A percentile compares a stretch with the other conserved stretches of the same genome.
These are phyloP conservation scores for Sarocladium oryzae DNA, from an alignment of 2,329 filamentous ascomycete genomes.

Conservation along the genomic window DNA sequence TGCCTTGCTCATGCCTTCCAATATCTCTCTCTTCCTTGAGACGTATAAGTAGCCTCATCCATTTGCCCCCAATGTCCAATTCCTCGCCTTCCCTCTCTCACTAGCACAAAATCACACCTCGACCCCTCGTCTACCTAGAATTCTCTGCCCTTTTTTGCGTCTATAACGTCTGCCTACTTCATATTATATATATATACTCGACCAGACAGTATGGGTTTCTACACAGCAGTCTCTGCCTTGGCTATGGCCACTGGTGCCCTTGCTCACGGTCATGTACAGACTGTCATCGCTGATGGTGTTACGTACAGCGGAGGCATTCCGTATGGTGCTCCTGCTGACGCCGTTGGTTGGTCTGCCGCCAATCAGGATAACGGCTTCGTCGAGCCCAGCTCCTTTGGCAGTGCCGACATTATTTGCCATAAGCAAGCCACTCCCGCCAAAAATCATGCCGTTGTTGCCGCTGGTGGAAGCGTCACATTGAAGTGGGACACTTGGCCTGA, in stretches of 20 bases:
- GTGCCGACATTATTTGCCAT: conserved; percentile 43
- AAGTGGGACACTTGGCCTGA: conserved; percentile 63
- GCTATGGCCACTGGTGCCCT: conserved; percentile 19
- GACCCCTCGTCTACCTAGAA: no score
- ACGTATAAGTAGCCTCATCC: not conserved
- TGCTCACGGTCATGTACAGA: conserved; percentile 23
- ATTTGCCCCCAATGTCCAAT: not conserved
- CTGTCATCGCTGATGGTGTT: conserved; percentile 19
- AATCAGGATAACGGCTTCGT: conserved; percentile 39
- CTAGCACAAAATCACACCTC: no score
- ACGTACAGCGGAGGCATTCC: conserved; percentile 26
- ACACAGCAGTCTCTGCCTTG: conserved; percentile 16
- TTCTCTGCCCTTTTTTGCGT: no score
- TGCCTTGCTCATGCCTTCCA: not conserved
- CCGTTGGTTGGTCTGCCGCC: conserved; percentile 28
- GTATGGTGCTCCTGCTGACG: conserved; percentile 20
- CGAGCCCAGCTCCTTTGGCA: conserved; percentile 31
- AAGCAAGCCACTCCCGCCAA: conserved; percentile 32
- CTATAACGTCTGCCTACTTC: no score
- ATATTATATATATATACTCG: no score
- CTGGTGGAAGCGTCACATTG: conserved; percentile 51
- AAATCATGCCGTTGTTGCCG: conserved; percentile 41
- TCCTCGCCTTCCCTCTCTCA: not conserved
- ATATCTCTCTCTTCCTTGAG: not conserved
- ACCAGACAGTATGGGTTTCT: conserved; percentile 12